Conservation (phyloP, 208 protist genomes). For the Wallacemonas sp. region DNA sequence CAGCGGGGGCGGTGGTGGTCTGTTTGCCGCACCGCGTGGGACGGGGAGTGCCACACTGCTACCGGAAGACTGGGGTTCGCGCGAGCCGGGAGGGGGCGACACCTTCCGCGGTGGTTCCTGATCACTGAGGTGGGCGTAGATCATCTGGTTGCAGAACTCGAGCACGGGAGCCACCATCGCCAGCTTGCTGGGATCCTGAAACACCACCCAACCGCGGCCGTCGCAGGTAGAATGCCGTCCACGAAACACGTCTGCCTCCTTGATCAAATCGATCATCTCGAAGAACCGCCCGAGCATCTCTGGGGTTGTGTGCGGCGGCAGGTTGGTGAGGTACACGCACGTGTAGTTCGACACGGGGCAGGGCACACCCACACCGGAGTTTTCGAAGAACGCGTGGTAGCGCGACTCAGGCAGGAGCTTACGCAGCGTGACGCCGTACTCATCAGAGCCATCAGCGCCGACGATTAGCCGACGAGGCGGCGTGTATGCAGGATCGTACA, state of each 20-base stretch:
- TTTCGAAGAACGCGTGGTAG: conserved; percentile 65
- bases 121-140: conserved; percentile 61
- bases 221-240: conserved; percentile 39
- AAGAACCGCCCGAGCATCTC: conserved; percentile 78
- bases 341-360: conserved; percentile 29
- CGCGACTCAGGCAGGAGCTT: conserved; percentile 65
- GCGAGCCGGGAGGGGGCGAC: conserved; percentile 2
- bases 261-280: conserved; percentile 67
- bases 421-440: conserved; percentile 57
- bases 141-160: conserved; percentile 69
- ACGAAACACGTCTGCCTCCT: conserved; percentile 62
- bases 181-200: conserved; percentile 55
- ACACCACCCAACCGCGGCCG: conserved; percentile 72
- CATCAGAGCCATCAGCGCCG: conserved; percentile 29
- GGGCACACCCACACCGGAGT: conserved; percentile 32
- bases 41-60: conserved; percentile 11
- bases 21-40: conserved; percentile 10
- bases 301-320: conserved; percentile 66
- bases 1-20: not conserved
- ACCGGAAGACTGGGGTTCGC: not conserved
- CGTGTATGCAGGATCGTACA: conserved; percentile 59
- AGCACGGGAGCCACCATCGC: conserved; percentile 51
- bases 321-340: conserved; percentile 67
- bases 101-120: conserved; percentile 36
- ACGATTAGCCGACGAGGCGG: conserved; percentile 58